Evolutionary conservation across 352 stramenopile species (phyloP), one percentile per base, ranked within the genome.

Genomic region (Phytophthora tubulina): DNA sequence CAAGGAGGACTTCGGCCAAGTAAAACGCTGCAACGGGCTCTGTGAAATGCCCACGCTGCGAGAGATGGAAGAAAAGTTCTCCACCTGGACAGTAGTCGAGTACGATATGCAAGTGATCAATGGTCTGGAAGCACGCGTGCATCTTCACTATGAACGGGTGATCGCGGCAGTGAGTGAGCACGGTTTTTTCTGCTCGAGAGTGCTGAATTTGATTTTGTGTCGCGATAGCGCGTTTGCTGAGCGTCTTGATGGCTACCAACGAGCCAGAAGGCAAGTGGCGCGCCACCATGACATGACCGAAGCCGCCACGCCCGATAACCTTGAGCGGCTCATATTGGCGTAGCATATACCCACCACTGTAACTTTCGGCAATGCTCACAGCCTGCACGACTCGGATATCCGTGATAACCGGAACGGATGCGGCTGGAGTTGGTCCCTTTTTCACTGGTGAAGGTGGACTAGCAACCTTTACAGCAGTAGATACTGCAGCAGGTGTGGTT

Each of bases 101-200:
- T 39, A 93, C 87, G 21, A 94, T 67, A 51, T 92, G 77, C 17
- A 95, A 63, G 51, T 91, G 81, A 51, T 95, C 73, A 62, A 89
- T 91, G 30, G 90, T 97, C 73, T 98, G 91, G 63, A 98, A 97
- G 17, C 89, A 86, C 17, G 81, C 86, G 58, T 97, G 89, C 36
- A 98, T 84, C 58, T 93, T 91, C 4, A 98, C 85, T 70, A 98
- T 97, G 78, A 97, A 98, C 38, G 93, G 93, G 65, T 98, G 93
- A 67, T 95, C 83, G 27, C 89, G 84, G 39, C 84, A 90, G 72
- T 98, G 96, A 31, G 85, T 89, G 27, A 98, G 87, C 50, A 98
- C 94, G 4, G 84, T 80, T 42, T 92, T 86, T 75, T 98, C 93
- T 30, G 91, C 79, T 13, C 90, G 77, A 17, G 92, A 95, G 70